Conservation (phyloP, 345 rosid species). For the Pugionium cornutum region DNA sequence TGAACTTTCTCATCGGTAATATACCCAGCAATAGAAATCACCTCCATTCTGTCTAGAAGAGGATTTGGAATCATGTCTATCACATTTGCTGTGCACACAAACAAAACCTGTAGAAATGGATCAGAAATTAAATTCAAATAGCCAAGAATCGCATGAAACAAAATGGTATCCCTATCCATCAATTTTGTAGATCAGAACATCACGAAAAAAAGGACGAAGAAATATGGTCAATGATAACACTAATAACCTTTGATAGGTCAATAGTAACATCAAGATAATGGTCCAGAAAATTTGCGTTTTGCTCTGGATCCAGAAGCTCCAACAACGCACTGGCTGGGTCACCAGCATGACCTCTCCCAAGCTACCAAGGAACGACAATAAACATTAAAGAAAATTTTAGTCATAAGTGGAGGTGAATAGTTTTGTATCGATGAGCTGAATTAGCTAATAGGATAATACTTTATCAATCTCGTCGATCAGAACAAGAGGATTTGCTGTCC, state of each 20-base stretch:
- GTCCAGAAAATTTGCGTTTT: constrained; percentile 96
- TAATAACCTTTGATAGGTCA: constrained; percentile 85
- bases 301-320: constrained; percentile 99
- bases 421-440: constrained; percentile 3
- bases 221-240: constrained; percentile 21
- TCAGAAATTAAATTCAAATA: constrained; percentile 4
- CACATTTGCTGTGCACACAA: constrained; percentile 99
- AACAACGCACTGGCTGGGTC: constrained; percentile 99
- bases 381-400: neutral
- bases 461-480: constrained; percentile 99
- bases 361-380: constrained; percentile 48
- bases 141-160: constrained; percentile 11
- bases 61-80: constrained; percentile 93
- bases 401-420: neutral
- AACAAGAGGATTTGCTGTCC: constrained; percentile 98
- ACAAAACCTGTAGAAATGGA: constrained; percentile 69
- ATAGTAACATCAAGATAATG: constrained; percentile 98
- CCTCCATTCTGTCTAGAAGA: constrained; percentile 99
- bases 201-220: neutral
- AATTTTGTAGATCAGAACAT: constrained; percentile 9
- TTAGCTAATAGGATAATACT: constrained; percentile 46
- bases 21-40: constrained; percentile 94
- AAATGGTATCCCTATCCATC: constrained; percentile 20
- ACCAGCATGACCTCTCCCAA: constrained; percentile 96
- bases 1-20: constrained; percentile 98